Base-by-base conservation (phyloP, 225 moss, liverwort and hornwort genomes). In the Marchantia paleacea region DNA sequence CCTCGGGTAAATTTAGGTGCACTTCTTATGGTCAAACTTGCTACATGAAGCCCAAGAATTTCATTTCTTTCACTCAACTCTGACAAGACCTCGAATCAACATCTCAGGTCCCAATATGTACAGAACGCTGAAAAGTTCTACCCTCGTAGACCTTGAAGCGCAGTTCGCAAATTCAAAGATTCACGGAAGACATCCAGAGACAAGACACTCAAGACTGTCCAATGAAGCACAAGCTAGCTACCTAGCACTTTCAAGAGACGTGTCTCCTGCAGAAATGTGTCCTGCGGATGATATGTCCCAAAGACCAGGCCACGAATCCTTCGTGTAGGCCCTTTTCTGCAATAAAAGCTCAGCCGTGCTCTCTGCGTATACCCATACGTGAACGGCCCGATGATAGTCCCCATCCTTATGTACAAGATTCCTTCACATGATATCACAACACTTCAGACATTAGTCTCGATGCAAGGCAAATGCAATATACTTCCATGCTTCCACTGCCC, bases 281-380 rank as follows among this genome's bases (percentile, higher is more conserved):
- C 97, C 97, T 75, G 97, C 91, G 50, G 94, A 92, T 75, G 97
- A 97, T 65, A 92, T 91, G 82, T 97, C 97, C 97, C 97, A 97
- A 64, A 93, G 83, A 69, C 94, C 97, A 61, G 93, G 92, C 91
- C 91, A 94, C 29, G 97, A 94, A 55, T 97, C 97, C 83, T 97
- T 97, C 84, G 87, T 80, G 82, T 90, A 84, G 57, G 94, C 94
- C 81, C 97, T 85, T 79, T 92, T 94, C 89, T 97, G 97, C 66
- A 97, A 80, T 78, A 97, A 75, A 80, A 97, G 82, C 83, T 97
- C 92, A 74, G 91, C 91, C 57, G 97, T 93, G 85, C 89, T 90
- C 84, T 94, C 97, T 60, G 90, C 94, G 78, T 92, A 92, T 68
- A 97, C 88, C 97, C 97, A 97, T 31, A 94, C 90, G 76, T 97